phyloP scores from a whole-genome alignment of 1,284 basidiomycete genomes.

The Ceratobasidium sp. region DNA sequence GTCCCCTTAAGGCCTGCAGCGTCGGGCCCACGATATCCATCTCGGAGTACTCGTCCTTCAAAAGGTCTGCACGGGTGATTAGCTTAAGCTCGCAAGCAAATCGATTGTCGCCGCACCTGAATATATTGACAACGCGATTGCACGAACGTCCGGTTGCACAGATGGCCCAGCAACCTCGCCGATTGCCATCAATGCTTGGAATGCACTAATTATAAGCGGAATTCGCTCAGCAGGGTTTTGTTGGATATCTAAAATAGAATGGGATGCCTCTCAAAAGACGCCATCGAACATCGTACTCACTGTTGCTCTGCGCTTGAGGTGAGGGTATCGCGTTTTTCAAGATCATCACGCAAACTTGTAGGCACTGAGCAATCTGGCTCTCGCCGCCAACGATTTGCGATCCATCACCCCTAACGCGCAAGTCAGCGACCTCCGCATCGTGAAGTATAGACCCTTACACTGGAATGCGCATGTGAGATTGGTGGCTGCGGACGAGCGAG shows the following conservation, averaged over 20 bases:
- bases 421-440: too few species aligned
- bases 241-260: conserved; percentile 4
- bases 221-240: conserved; percentile 64
- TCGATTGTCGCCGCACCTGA: conserved; percentile 65
- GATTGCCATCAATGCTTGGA: conserved; percentile 75
- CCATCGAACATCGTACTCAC: conserved; percentile 47
- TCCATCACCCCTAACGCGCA: not conserved
- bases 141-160: conserved; percentile 79
- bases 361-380: conserved; percentile 74
- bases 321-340: conserved; percentile 76
- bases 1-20: conserved; percentile 79
- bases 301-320: conserved; percentile 58
- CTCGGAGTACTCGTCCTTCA: conserved; percentile 86
- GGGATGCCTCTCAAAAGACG: conserved; percentile 53
- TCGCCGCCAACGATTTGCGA: conserved; percentile 37
- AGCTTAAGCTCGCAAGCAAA: conserved; percentile 15
- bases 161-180: conserved; percentile 70
- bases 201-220: conserved; percentile 75
- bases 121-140: conserved; percentile 85
- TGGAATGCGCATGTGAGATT: conserved; percentile 47
- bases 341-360: conserved; percentile 84
- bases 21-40: conserved; percentile 84
- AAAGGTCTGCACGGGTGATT: conserved; percentile 68
- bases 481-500: conserved; percentile 72
- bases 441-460: not conserved